phyloP scores from a whole-genome alignment of 176 grass and related monocot species.

The Secale cereale region DNA sequence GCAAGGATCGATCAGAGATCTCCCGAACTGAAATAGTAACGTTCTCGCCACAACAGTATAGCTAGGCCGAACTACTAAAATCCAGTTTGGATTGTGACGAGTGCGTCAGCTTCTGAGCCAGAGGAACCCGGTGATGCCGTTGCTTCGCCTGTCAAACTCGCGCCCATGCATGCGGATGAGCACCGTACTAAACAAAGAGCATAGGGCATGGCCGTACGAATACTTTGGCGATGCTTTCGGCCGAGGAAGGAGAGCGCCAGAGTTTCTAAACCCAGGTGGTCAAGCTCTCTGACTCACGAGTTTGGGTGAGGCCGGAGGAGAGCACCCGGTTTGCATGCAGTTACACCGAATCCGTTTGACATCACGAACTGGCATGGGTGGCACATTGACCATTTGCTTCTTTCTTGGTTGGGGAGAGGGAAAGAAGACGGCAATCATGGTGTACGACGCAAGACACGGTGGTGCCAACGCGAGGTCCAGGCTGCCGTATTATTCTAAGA shows the following conservation, averaged over 20 bases:
- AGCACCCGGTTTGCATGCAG: neutral
- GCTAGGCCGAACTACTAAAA: neutral
- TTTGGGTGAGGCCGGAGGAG: constrained; percentile 6
- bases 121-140: neutral
- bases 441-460: neutral
- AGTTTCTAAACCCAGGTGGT: neutral
- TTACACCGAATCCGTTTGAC: constrained; percentile 40
- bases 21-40: neutral
- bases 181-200: constrained; percentile 13
- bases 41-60: too few relatives aligned
- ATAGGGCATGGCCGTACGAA: constrained; percentile 15
- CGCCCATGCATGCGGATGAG: constrained; percentile 12
- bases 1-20: too few relatives aligned
- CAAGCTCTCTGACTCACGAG: constrained; percentile 30
- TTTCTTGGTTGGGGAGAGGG: neutral
- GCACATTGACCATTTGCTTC: neutral
- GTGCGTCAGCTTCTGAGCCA: neutral
- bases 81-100: neutral
- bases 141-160: neutral
- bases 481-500: neutral
- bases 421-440: neutral
- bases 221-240: constrained; percentile 1
- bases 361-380: neutral
- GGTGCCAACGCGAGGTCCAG: neutral
- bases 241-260: neutral